Percentiles rank a stretch among this genome's conserved stretches.
phyloP scores from a whole-genome alignment of 176 grass and related monocot genomes.

The Areca catechu region DNA sequence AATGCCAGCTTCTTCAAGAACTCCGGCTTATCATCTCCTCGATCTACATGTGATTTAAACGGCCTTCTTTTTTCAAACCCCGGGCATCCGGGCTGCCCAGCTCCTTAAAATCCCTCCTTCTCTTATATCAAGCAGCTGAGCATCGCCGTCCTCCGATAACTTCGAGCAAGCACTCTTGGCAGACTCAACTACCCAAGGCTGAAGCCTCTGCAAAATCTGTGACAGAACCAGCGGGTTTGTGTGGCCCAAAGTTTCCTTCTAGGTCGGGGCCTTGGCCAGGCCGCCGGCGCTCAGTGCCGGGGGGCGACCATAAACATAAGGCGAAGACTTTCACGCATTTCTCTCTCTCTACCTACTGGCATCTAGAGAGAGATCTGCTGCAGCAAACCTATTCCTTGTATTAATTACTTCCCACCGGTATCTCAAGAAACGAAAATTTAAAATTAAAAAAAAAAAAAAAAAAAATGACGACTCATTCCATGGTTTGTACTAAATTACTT shows the following conservation, averaged over 20 bases:
- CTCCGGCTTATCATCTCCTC: slow-evolving; percentile 60
- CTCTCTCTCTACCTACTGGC: too few species aligned
- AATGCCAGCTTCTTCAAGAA: slow-evolving; percentile 69
- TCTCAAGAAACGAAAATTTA: too few species aligned
- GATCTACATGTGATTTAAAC: slow-evolving; percentile 48
- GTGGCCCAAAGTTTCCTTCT: slow-evolving; percentile 56
- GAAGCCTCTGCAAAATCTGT: slow-evolving; percentile 38
- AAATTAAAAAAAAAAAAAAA: too few species aligned
- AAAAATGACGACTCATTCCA: too few species aligned
- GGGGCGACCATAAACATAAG: too few species aligned
- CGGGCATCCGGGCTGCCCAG: slow-evolving; percentile 48
- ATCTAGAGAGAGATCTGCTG: too few species aligned
- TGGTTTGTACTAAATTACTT: too few species aligned
- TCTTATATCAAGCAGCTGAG: slow-evolving; percentile 87
- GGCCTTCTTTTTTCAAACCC: slow-evolving; percentile 59
- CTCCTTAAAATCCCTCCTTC: slow-evolving; percentile 42
- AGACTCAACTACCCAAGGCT: slow-evolving; percentile 40
- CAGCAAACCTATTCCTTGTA: too few species aligned
- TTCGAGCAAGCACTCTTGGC: slow-evolving; percentile 50
- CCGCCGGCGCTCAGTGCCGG: slow-evolving; percentile 30
- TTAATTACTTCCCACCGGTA: too few species aligned
- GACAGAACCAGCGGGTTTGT: slow-evolving; percentile 46
- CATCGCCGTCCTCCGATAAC: slow-evolving; percentile 41
- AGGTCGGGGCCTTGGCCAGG: slow-evolving; percentile 43
- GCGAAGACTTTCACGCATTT: too few species aligned